A percentile compares a stretch with the other conserved stretches of the same genome.
These are phyloP conservation scores for Monosporascus cannonballus DNA, from an alignment of 2,329 filamentous ascomycete species.

Conservation along the genomic window DNA sequence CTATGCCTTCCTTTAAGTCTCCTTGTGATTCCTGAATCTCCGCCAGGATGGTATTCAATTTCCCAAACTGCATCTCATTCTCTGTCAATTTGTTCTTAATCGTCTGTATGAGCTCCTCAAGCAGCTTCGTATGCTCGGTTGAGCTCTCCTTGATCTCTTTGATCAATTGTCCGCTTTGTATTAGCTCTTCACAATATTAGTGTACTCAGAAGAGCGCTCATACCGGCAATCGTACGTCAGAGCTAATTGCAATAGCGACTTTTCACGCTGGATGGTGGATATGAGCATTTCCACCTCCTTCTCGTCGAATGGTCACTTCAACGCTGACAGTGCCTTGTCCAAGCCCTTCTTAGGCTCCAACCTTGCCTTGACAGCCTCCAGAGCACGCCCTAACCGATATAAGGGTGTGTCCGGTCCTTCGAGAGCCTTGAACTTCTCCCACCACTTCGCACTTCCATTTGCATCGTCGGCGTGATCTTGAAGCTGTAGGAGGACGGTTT, in stretches of 20 bases:
- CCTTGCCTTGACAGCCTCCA: slow-evolving; percentile 9
- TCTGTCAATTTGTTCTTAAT: background rate
- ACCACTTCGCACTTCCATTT: slow-evolving; percentile 12
- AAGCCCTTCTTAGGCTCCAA: slow-evolving; percentile 8
- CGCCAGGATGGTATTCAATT: too few species aligned
- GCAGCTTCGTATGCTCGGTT: background rate
- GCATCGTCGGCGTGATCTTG: slow-evolving; percentile 13
- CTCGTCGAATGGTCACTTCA: slow-evolving; percentile 16
- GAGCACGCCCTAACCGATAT: slow-evolving; percentile 2
- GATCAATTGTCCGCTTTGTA: background rate
- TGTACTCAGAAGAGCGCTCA: too few species aligned
- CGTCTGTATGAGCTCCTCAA: background rate
- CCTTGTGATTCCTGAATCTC: too few species aligned
- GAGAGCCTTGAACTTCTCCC: slow-evolving; percentile 12
- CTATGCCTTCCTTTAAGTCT: too few species aligned
- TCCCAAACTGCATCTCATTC: too few species aligned
- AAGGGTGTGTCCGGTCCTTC: slow-evolving; percentile 13
- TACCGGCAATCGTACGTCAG: background rate
- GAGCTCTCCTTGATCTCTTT: background rate
- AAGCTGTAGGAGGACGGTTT: slow-evolving; percentile 11
- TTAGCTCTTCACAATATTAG: too few species aligned
- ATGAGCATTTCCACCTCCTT: slow-evolving; percentile 15
- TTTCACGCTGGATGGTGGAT: slow-evolving; percentile 7
- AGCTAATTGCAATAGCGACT: slow-evolving; percentile 1
- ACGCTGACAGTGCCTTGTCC: background rate